These are phyloP conservation scores for Neurospora pannonica DNA, from an alignment of 495 filamentous ascomycete species.

Conservation along the genomic window DNA sequence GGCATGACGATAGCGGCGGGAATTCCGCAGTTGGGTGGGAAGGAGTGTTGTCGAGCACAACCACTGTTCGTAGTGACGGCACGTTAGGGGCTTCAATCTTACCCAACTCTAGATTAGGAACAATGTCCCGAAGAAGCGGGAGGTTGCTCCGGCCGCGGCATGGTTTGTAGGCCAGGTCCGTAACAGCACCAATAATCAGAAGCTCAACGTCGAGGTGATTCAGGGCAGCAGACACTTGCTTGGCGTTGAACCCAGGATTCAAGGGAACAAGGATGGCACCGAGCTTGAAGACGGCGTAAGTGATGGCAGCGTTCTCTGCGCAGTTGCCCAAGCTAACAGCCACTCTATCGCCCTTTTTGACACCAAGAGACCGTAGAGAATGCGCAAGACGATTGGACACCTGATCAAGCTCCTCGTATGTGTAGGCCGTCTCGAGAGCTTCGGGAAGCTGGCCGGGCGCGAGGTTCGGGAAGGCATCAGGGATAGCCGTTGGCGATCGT, in stretches of 20 bases:
- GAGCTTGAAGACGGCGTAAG: conserved; percentile 87
- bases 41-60: conserved; percentile 73
- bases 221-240: conserved; percentile 70
- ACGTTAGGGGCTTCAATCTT: conserved; percentile 55
- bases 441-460: conserved; percentile 4
- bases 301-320: conserved; percentile 68
- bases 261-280: conserved; percentile 87
- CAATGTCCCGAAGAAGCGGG: conserved; percentile 53
- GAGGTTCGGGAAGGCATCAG: conserved; percentile 5
- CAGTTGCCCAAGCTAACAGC: conserved; percentile 81
- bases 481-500: conserved; percentile 22
- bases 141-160: conserved; percentile 64
- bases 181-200: conserved; percentile 75
- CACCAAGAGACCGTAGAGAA: conserved; percentile 63
- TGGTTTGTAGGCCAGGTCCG: conserved; percentile 72
- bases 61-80: conserved; percentile 58
- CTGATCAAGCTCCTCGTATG: conserved; percentile 64
- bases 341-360: conserved; percentile 76
- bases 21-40: conserved; percentile 32
- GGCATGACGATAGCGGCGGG: conserved; percentile 12
- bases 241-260: conserved; percentile 80
- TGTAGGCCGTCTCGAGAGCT: conserved; percentile 42
- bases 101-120: conserved; percentile 44
- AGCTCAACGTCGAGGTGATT: conserved; percentile 65
- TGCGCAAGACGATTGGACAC: conserved; percentile 69